Conservation (phyloP, 805 yeast genomes). For the Ogataea pini region DNA sequence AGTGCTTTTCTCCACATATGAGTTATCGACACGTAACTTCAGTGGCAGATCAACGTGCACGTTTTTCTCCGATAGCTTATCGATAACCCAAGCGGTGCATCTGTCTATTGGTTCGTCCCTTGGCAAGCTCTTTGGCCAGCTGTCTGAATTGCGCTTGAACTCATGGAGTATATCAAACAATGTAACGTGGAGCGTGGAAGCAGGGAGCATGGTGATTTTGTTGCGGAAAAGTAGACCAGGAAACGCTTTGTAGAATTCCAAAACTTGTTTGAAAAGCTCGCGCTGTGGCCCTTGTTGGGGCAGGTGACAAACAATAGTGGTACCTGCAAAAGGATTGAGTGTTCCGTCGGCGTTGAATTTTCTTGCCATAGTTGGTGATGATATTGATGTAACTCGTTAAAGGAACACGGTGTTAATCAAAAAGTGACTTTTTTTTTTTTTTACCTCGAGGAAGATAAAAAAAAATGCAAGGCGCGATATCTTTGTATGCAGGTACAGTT, state of each 20-base stretch:
- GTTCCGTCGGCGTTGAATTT: conserved; percentile 22
- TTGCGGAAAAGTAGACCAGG: conserved; percentile 16
- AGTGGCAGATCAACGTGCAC: conserved; percentile 17
- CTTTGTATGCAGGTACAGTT: neutral
- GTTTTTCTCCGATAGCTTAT: conserved; percentile 8
- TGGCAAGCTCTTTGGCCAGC: conserved; percentile 21
- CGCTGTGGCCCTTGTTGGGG: conserved; percentile 21
- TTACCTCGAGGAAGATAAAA: neutral
- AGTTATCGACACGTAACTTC: conserved; percentile 14
- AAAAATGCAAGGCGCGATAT: neutral
- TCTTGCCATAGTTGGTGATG: conserved; percentile 12
- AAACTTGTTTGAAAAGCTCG: conserved; percentile 15
- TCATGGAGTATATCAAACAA: conserved; percentile 21
- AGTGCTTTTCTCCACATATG: conserved; percentile 10
- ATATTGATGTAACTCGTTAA: neutral
- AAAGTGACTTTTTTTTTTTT: too few species aligned
- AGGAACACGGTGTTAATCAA: neutral
- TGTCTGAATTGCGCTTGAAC: conserved; percentile 15
- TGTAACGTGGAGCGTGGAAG: conserved; percentile 22
- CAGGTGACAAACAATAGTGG: conserved; percentile 21
- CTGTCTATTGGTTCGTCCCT: conserved; percentile 18
- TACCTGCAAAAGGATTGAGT: conserved; percentile 19
- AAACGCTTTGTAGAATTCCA: conserved; percentile 17
- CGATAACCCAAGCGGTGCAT: conserved; percentile 18
- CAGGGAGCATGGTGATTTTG: conserved; percentile 23